phyloP scores from a whole-genome alignment of 2,329 filamentous ascomycete genomes.

The Aciculosporium take region DNA sequence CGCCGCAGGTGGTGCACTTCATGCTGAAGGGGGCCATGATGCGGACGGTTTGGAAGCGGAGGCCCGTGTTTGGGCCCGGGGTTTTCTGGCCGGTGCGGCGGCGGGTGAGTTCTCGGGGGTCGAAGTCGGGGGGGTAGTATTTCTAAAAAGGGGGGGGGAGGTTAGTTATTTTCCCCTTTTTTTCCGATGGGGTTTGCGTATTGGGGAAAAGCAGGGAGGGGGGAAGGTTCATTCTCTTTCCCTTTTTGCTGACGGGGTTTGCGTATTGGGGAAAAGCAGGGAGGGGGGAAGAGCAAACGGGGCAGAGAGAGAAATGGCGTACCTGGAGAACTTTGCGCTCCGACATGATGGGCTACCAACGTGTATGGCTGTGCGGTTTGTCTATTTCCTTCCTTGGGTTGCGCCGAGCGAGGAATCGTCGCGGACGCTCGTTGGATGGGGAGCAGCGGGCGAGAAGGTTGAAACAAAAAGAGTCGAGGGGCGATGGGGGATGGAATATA shows the following conservation, averaged over 20 bases:
- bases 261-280: too few relatives aligned
- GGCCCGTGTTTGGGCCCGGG: constrained; percentile 60
- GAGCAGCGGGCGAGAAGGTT: too few relatives aligned
- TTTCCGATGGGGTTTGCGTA: not conserved
- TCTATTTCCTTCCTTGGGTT: not conserved
- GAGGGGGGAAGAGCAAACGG: too few relatives aligned
- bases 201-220: too few relatives aligned
- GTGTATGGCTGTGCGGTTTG: not conserved
- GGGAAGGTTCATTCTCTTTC: too few relatives aligned
- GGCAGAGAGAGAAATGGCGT: not conserved
- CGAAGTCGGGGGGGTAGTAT: constrained; percentile 68
- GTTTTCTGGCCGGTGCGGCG: constrained; percentile 42
- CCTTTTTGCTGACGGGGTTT: too few relatives aligned
- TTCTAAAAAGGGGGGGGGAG: too few relatives aligned
- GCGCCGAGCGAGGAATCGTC: not conserved
- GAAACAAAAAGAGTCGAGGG: too few relatives aligned
- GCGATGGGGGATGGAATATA: not conserved
- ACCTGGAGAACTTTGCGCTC: constrained; percentile 63
- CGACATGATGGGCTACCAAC: constrained; percentile 46
- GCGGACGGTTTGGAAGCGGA: constrained; percentile 72
- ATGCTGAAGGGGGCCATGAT: constrained; percentile 49
- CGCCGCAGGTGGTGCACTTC: constrained; percentile 37
- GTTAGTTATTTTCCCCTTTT: too few relatives aligned
- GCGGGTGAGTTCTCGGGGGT: constrained; percentile 66
- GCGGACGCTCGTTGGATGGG: not conserved